A percentile compares a stretch with the other conserved stretches of the same genome.
Conservation (phyloP, 73 alveolate genomes). For the Uronychia binucleata region DNA sequence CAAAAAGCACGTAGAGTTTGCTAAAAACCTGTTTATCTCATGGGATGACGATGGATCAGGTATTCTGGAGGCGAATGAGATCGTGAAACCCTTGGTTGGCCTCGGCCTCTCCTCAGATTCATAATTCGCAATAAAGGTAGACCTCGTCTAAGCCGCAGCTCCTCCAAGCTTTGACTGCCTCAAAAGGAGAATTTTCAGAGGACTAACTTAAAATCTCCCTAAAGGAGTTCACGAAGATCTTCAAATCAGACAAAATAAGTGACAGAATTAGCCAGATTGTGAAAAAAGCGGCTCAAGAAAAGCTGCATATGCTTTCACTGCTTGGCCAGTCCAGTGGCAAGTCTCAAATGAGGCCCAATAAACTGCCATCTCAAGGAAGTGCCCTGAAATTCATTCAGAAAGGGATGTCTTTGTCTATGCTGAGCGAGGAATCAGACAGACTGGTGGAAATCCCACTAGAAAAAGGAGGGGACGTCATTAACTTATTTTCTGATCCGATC, state of each 20-base stretch:
- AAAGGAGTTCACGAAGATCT: slow-evolving; percentile 57
- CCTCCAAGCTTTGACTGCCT: slow-evolving; percentile 43
- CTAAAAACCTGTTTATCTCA: slow-evolving; percentile 60
- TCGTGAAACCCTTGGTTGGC: slow-evolving; percentile 54
- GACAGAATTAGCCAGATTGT: slow-evolving; percentile 42
- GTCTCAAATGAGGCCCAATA: no score
- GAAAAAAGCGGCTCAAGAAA: slow-evolving; percentile 23
- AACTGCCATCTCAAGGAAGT: no score
- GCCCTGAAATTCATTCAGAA: no score
- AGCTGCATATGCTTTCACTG: no score
- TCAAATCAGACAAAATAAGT: slow-evolving; percentile 59
- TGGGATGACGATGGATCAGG: slow-evolving; percentile 81
- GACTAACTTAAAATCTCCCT: slow-evolving; percentile 22
- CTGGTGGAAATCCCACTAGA: slow-evolving; percentile 43
- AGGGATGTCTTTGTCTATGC: not conserved
- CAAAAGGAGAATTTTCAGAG: not conserved
- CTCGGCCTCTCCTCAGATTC: slow-evolving; percentile 66
- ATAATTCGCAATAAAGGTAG: slow-evolving; percentile 40
- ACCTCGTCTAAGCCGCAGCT: not conserved
- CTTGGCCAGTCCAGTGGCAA: no score
- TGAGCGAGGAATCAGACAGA: slow-evolving; percentile 21
- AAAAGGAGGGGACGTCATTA: slow-evolving; percentile 12
- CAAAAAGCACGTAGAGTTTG: slow-evolving; percentile 61
- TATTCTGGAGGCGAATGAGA: slow-evolving; percentile 54
- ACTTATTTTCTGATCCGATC: not conserved